Conservation (phyloP, 345 rosid genomes). For the Syzygium jambos region DNA sequence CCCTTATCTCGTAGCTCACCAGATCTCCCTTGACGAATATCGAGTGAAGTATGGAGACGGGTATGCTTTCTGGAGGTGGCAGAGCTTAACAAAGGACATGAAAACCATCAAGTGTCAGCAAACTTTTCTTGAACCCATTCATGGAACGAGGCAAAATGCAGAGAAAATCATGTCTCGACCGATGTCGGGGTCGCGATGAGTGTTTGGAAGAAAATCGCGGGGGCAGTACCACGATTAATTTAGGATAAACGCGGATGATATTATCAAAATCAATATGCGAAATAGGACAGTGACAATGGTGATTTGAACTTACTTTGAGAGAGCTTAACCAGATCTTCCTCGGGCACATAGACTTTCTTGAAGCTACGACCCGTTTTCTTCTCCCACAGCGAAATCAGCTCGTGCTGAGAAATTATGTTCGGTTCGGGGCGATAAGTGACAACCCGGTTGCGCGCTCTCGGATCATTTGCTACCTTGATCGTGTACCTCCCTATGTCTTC, state of each 20-base stretch:
- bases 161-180: not conserved
- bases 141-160: not conserved
- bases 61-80: constrained; percentile 17
- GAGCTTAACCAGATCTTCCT: constrained; percentile 24
- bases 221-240: not conserved
- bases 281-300: not conserved
- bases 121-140: not conserved
- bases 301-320: constrained; percentile 16
- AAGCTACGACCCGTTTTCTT: constrained; percentile 21
- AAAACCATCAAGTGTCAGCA: not conserved
- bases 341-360: constrained; percentile 13
- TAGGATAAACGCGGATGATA: not conserved
- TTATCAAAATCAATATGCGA: not conserved
- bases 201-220: not conserved
- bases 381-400: constrained; percentile 33
- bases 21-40: constrained; percentile 7
- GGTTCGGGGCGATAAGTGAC: constrained; percentile 10
- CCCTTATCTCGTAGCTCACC: constrained; percentile 4
- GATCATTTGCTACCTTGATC: constrained; percentile 26
- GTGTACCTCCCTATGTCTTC: constrained; percentile 31
- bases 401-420: constrained; percentile 21
- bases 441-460: constrained; percentile 14
- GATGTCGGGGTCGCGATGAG: not conserved
- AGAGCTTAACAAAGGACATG: constrained; percentile 1
- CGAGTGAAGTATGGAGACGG: constrained; percentile 13